A percentile compares a stretch with the other conserved stretches of the same genome.
Conservation (phyloP, 2,329 filamentous ascomycete species). For the Diaporthe aspalathi region DNA sequence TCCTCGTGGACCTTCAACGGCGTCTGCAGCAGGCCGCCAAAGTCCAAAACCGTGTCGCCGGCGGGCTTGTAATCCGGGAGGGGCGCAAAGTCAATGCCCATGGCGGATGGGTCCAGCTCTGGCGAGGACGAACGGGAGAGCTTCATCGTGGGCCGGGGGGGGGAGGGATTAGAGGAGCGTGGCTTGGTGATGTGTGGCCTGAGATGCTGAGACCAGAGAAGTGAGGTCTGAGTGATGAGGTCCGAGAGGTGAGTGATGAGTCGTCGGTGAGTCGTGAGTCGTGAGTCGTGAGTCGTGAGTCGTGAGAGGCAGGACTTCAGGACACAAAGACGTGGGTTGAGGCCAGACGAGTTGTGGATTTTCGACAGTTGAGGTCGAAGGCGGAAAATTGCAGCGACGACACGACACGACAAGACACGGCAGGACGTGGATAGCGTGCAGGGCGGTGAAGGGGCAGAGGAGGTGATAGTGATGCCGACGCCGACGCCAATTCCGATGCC, state of each 20-base stretch:
- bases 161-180: background rate
- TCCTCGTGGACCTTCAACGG: slow-evolving; percentile 87
- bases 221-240: background rate
- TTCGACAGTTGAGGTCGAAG: too few relatives aligned
- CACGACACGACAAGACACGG: background rate
- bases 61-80: slow-evolving; percentile 68
- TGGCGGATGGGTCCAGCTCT: slow-evolving; percentile 60
- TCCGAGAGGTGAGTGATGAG: background rate
- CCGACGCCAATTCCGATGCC: background rate
- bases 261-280: background rate
- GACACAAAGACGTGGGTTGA: background rate
- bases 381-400: background rate
- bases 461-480: slow-evolving; percentile 17
- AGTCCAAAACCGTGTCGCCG: slow-evolving; percentile 65
- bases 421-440: background rate
- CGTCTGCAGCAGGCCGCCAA: slow-evolving; percentile 78
- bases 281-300: background rate
- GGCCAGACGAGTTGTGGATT: background rate
- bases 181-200: background rate
- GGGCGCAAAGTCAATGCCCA: slow-evolving; percentile 69
- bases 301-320: background rate
- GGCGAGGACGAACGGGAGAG: slow-evolving; percentile 27
- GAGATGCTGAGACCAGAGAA: background rate
- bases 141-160: slow-evolving; percentile 18
- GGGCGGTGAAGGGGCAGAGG: slow-evolving; percentile 16